These are phyloP conservation scores for Pouteria glomerata DNA, from an alignment of 148 eudicot genomes.

Conservation along the genomic window DNA sequence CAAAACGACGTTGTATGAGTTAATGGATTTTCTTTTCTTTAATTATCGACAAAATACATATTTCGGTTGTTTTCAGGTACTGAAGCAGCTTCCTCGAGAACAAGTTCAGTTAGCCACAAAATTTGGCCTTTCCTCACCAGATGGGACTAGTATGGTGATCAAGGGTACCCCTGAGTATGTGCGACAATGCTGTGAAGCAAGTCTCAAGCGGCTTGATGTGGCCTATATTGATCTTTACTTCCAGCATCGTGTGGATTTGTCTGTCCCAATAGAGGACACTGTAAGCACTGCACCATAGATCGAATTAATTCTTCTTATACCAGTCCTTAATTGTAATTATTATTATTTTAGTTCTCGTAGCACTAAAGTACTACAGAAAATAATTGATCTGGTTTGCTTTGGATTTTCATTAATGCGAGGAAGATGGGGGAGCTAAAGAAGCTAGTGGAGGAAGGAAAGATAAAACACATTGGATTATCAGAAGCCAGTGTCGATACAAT, in stretches of 20 bases:
- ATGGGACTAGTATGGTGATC: constrained; percentile 4
- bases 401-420: not conserved
- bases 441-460: constrained; percentile 53
- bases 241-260: constrained; percentile 39
- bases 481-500: constrained; percentile 42
- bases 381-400: not conserved
- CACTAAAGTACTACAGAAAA: not conserved
- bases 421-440: constrained; percentile 51
- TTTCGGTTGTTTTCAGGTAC: constrained; percentile 23
- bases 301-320: too few species aligned
- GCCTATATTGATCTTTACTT: constrained; percentile 47
- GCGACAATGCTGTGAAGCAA: constrained; percentile 37
- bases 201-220: constrained; percentile 41
- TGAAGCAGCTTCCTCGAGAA: constrained; percentile 37
- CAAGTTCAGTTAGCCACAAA: constrained; percentile 40
- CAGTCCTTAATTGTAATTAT: not conserved
- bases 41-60: not conserved
- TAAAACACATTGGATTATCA: constrained; percentile 45
- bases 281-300: constrained; percentile 16
- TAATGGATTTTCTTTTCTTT: not conserved
- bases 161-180: constrained; percentile 42
- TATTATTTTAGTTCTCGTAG: too few species aligned
- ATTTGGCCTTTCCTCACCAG: constrained; percentile 22
- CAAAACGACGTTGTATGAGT: too few species aligned
- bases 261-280: constrained; percentile 47